A percentile compares a stretch with the other conserved stretches of the same genome.
These are phyloP conservation scores for Stachybotrys chlorohalonatus DNA, from an alignment of 2,329 filamentous ascomycete species.

Conservation along the genomic window DNA sequence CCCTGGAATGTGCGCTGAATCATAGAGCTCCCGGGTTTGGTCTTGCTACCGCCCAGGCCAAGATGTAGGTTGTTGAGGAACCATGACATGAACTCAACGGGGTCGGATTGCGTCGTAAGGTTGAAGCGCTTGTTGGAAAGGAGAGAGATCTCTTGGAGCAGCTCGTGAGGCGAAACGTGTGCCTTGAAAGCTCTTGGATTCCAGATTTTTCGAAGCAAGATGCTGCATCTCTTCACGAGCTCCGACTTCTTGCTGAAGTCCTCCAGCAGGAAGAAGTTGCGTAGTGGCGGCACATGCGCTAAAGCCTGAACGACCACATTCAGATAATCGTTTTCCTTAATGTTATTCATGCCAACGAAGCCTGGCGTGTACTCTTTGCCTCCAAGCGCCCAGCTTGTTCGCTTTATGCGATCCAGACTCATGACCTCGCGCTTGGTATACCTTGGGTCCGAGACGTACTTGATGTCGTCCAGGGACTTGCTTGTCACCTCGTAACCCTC, in stretches of 20 bases:
- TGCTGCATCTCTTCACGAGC: slow-evolving; percentile 79
- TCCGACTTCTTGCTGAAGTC: slow-evolving; percentile 65
- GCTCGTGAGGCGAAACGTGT: slow-evolving; percentile 93
- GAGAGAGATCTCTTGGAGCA: slow-evolving; percentile 88
- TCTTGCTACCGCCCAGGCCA: slow-evolving; percentile 80
- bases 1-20: slow-evolving; percentile 93
- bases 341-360: slow-evolving; percentile 99
- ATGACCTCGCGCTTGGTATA: slow-evolving; percentile 75
- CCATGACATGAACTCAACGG: slow-evolving; percentile 94
- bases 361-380: slow-evolving; percentile 86
- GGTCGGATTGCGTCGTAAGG: slow-evolving; percentile 83
- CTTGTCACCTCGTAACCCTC: slow-evolving; percentile 96
- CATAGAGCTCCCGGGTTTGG: slow-evolving; percentile 75
- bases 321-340: slow-evolving; percentile 98
- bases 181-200: slow-evolving; percentile 93
- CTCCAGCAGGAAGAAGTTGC: slow-evolving; percentile 87
- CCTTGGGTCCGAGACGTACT: slow-evolving; percentile 88
- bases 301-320: slow-evolving; percentile 91
- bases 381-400: slow-evolving; percentile 61
- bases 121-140: slow-evolving; percentile 89
- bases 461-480: slow-evolving; percentile 94
- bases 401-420: slow-evolving; percentile 61
- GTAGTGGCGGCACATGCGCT: slow-evolving; percentile 78
- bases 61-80: slow-evolving; percentile 95
- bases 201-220: slow-evolving; percentile 94